Percentiles rank a stretch among this genome's conserved stretches.
Evolutionary conservation across 805 yeast genomes (phyloP).

Genomic region (Saturnispora gosingensis): DNA sequence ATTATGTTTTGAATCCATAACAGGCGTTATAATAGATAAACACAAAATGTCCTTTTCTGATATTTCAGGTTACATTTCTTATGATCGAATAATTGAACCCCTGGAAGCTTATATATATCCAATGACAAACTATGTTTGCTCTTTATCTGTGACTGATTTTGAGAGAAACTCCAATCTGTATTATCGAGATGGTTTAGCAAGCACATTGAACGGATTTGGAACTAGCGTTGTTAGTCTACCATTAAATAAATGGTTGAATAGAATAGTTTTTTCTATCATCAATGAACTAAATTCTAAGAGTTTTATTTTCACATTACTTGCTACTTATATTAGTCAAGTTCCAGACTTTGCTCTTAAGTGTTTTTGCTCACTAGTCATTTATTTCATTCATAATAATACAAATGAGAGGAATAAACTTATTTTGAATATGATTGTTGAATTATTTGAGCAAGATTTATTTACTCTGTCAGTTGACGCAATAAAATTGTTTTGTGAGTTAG

Average conservation of each 20-base stretch:
- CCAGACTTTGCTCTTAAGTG: constrained; percentile 23
- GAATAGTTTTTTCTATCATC: constrained; percentile 27
- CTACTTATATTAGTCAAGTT: constrained; percentile 24
- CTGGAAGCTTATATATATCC: constrained; percentile 24
- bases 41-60: constrained; percentile 15
- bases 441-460: constrained; percentile 15
- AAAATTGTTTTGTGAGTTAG: constrained; percentile 23
- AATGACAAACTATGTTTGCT: constrained; percentile 28
- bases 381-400: constrained; percentile 17
- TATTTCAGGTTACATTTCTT: constrained; percentile 19
- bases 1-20: constrained; percentile 29
- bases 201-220: constrained; percentile 13
- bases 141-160: constrained; percentile 23
- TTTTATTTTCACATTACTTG: constrained; percentile 27
- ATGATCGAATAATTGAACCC: constrained; percentile 14
- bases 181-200: constrained; percentile 10
- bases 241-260: constrained; percentile 26
- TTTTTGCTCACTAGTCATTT: constrained; percentile 24
- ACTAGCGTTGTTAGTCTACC: constrained; percentile 9
- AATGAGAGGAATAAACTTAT: constrained; percentile 15
- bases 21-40: constrained; percentile 32
- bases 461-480: constrained; percentile 11
- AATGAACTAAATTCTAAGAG: constrained; percentile 26
- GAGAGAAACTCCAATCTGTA: constrained; percentile 12
- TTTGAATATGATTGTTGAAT: constrained; percentile 15